A percentile compares a stretch with the other conserved stretches of the same genome.
Evolutionary conservation across 495 filamentous ascomycete species (phyloP).

Genomic region (Collariella sp.): DNA sequence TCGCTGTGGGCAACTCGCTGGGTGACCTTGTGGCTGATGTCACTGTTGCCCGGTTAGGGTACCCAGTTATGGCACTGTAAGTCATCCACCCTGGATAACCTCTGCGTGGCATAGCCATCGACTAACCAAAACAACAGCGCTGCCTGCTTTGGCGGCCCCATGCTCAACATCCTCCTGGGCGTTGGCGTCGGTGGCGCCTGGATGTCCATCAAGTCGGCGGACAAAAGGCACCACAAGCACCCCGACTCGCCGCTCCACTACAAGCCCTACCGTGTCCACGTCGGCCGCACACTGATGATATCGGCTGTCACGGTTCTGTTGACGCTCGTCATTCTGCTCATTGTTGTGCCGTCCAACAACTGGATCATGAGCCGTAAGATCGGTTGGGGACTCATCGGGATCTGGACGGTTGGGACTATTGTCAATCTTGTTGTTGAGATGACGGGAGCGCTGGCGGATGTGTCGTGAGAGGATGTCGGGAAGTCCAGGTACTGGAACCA

Average conservation of each 20-base stretch:
- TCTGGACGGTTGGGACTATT: slow-evolving; percentile 80
- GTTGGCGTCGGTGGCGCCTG: slow-evolving; percentile 83
- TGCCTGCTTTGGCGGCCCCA: slow-evolving; percentile 93
- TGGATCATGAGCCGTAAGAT: slow-evolving; percentile 86
- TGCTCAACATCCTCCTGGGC: slow-evolving; percentile 95
- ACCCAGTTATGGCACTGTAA: slow-evolving; percentile 90
- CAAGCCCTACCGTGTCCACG: slow-evolving; percentile 67
- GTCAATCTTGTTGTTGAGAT: slow-evolving; percentile 79
- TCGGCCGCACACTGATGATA: slow-evolving; percentile 75
- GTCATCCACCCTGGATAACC: slow-evolving; percentile 19
- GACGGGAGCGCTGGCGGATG: slow-evolving; percentile 43
- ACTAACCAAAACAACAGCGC: slow-evolving; percentile 32
- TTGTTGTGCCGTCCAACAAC: slow-evolving; percentile 73
- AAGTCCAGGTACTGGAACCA: neutral
- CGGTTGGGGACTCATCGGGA: slow-evolving; percentile 68
- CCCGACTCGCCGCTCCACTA: slow-evolving; percentile 45
- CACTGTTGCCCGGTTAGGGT: slow-evolving; percentile 85
- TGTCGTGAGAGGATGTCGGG: slow-evolving; percentile 11
- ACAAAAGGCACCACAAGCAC: slow-evolving; percentile 47
- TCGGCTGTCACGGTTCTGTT: slow-evolving; percentile 70
- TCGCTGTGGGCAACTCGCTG: slow-evolving; percentile 91
- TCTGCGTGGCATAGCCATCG: neutral
- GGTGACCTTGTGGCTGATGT: slow-evolving; percentile 93
- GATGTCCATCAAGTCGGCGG: slow-evolving; percentile 59
- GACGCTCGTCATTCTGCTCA: slow-evolving; percentile 68